A percentile compares a stretch with the other conserved stretches of the same genome.
Conservation (phyloP, 805 yeast genomes). For the Saitoella complicata region DNA sequence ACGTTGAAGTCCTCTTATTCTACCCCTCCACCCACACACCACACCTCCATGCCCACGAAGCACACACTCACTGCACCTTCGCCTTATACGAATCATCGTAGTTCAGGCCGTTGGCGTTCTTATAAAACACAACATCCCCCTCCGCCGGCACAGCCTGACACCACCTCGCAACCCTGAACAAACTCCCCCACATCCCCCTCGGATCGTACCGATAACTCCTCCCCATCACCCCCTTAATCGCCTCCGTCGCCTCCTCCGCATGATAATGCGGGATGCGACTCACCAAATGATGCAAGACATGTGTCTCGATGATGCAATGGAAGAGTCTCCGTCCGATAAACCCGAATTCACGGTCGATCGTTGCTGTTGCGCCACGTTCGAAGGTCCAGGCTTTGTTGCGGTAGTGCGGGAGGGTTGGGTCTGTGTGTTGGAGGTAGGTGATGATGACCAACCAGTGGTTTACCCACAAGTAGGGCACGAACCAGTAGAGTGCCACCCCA, state of each 20-base stretch:
- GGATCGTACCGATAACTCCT: slow-evolving; percentile 49
- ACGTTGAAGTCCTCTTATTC: too few relatives aligned
- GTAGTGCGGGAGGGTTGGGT: slow-evolving; percentile 66
- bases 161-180: slow-evolving; percentile 40
- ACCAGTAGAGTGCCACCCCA: slow-evolving; percentile 50
- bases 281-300: slow-evolving; percentile 70
- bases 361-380: slow-evolving; percentile 80
- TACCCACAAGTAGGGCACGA: slow-evolving; percentile 60
- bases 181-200: slow-evolving; percentile 56
- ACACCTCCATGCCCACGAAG: too few relatives aligned
- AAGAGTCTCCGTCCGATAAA: slow-evolving; percentile 61
- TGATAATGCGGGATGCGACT: slow-evolving; percentile 78
- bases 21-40: too few relatives aligned
- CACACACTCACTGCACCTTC: too few relatives aligned
- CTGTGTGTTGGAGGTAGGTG: slow-evolving; percentile 74
- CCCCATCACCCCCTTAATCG: slow-evolving; percentile 73
- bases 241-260: slow-evolving; percentile 38
- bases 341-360: slow-evolving; percentile 72
- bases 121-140: slow-evolving; percentile 53
- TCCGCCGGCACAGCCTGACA: slow-evolving; percentile 62
- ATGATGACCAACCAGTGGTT: slow-evolving; percentile 86
- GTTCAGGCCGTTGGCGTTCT: slow-evolving; percentile 41
- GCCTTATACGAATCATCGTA: too few relatives aligned
- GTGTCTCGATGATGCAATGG: slow-evolving; percentile 85
- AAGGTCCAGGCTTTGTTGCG: slow-evolving; percentile 54